Evolutionary conservation across 192 early-diverging fungal species (phyloP).

Genomic region (Coemansia sp.): DNA sequence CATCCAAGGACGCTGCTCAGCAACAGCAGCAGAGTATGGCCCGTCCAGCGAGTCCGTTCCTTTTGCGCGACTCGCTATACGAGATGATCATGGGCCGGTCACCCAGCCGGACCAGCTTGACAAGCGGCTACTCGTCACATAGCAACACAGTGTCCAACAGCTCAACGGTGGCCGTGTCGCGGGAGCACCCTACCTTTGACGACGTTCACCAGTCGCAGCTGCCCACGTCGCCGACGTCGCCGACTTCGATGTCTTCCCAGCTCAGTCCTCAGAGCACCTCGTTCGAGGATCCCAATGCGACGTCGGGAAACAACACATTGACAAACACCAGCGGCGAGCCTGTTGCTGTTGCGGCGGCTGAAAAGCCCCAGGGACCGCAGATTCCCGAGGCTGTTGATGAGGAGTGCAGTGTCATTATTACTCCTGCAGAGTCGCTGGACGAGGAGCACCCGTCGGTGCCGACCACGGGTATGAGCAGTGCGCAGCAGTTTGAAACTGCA

Average conservation of each 20-base stretch:
- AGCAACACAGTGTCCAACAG: slow-evolving; percentile 44
- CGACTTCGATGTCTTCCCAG: slow-evolving; percentile 19
- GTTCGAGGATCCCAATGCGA: slow-evolving; percentile 36
- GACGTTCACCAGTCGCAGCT: slow-evolving; percentile 16
- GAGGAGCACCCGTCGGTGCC: not conserved
- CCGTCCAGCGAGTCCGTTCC: slow-evolving; percentile 35
- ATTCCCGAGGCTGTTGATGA: not conserved
- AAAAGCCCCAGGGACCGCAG: not conserved
- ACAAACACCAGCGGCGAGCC: not conserved
- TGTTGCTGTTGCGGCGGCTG: not conserved
- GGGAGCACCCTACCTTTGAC: slow-evolving; percentile 15
- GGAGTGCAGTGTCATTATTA: not conserved
- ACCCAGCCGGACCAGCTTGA: slow-evolving; percentile 30
- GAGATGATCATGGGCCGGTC: slow-evolving; percentile 55
- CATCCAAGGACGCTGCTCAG: slow-evolving; percentile 12
- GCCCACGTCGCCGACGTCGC: slow-evolving; percentile 32
- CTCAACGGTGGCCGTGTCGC: slow-evolving; percentile 33
- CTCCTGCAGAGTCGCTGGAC: not conserved
- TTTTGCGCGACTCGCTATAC: slow-evolving; percentile 49
- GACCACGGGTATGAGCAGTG: slow-evolving; percentile 2
- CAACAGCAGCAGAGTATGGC: not conserved
- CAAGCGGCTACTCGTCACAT: slow-evolving; percentile 29
- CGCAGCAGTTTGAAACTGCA: slow-evolving; percentile 4
- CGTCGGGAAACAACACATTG: slow-evolving; percentile 17
- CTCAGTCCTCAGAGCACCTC: slow-evolving; percentile 48